Conservation (phyloP, 495 filamentous ascomycete genomes). For the Tuber borchii region DNA sequence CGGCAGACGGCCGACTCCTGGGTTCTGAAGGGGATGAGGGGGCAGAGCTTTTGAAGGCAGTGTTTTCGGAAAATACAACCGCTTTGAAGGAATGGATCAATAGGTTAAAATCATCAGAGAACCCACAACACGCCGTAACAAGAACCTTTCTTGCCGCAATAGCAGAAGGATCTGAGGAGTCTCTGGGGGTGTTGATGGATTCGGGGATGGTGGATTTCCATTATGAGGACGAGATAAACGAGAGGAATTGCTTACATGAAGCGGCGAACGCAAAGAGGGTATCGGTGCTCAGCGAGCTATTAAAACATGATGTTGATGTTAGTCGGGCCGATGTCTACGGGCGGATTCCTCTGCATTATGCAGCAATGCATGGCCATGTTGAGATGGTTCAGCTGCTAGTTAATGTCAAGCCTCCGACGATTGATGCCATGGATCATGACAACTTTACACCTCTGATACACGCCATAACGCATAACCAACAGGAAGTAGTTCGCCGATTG, state of each 20-base stretch:
- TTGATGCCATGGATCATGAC: conserved; percentile 85
- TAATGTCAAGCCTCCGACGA: conserved; percentile 53
- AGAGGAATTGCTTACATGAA: conserved; percentile 91
- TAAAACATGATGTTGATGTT: conserved; percentile 65
- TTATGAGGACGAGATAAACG: conserved; percentile 92
- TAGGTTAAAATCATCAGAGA: conserved; percentile 51
- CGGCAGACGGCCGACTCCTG: conserved; percentile 55
- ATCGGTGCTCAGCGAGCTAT: conserved; percentile 66
- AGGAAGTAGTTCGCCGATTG: conserved; percentile 68
- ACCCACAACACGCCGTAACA: conserved; percentile 67
- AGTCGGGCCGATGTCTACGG: conserved; percentile 84
- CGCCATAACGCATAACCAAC: conserved; percentile 77
- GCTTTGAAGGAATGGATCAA: conserved; percentile 58
- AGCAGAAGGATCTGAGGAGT: conserved; percentile 71
- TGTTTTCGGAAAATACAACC: conserved; percentile 63
- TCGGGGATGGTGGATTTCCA: conserved; percentile 78
- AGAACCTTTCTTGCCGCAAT: conserved; percentile 82
- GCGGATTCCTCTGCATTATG: conserved; percentile 87
- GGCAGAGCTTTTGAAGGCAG: conserved; percentile 77
- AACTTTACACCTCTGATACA: conserved; percentile 96
- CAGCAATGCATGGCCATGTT: conserved; percentile 84
- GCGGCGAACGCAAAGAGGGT: conserved; percentile 80
- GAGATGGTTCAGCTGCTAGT: conserved; percentile 74
- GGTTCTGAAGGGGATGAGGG: conserved; percentile 79
- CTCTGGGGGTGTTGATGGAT: conserved; percentile 66